Conservation (phyloP, 805 yeast species). For the Yamadazyma scolyti region DNA sequence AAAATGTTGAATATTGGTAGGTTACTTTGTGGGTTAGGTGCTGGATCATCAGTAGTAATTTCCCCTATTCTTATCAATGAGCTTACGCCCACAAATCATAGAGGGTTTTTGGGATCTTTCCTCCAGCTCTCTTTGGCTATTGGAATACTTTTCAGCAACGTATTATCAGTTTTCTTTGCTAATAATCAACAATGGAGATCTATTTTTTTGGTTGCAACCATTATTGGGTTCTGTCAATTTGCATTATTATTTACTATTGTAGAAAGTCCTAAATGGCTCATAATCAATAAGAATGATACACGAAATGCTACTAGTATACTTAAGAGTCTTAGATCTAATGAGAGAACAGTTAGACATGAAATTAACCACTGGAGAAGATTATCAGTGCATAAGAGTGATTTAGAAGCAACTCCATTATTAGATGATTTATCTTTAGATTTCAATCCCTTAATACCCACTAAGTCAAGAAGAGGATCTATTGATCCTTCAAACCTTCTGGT, state of each 20-base stretch:
- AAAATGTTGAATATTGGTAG: constrained; percentile 26
- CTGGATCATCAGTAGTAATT: constrained; percentile 37
- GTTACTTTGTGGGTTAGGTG: constrained; percentile 33
- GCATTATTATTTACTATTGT: constrained; percentile 28
- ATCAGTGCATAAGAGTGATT: constrained; percentile 3
- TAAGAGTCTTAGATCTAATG: constrained; percentile 25
- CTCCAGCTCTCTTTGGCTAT: constrained; percentile 36
- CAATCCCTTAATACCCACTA: constrained; percentile 4
- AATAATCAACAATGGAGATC: constrained; percentile 37
- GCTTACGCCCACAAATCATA: constrained; percentile 34
- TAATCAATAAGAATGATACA: constrained; percentile 26
- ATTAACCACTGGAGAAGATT: constrained; percentile 35
- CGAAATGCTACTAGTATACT: constrained; percentile 25
- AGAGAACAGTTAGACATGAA: constrained; percentile 26
- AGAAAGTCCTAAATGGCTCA: constrained; percentile 43
- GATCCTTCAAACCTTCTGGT: constrained; percentile 20
- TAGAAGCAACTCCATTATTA: constrained; percentile 5
- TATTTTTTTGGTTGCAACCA: constrained; percentile 24
- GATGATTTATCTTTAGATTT: constrained; percentile 7
- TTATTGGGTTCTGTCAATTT: constrained; percentile 25
- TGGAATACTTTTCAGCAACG: constrained; percentile 35
- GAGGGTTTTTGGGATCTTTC: constrained; percentile 40
- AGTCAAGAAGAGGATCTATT: constrained; percentile 20
- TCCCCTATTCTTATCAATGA: constrained; percentile 40
- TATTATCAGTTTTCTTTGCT: constrained; percentile 28